Conservation (phyloP, 108 stramenopile species). For the Nannochloropsis gaditana region DNA sequence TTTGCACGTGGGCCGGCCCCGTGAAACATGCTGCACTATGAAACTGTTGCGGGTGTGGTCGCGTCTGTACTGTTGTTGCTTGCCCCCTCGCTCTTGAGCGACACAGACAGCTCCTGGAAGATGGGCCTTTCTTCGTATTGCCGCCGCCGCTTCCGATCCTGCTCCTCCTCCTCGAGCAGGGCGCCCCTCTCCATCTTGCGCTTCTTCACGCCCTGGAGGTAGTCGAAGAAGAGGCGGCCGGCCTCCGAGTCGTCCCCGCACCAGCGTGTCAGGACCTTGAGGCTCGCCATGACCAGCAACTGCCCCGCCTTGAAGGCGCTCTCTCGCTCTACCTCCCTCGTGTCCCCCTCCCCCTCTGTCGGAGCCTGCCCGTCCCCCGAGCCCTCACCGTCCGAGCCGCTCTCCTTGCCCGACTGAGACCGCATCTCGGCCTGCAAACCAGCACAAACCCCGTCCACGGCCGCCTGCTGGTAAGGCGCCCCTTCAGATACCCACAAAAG, state of each 20-base stretch:
- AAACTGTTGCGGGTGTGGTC: no score
- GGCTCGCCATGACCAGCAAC: conserved; percentile 3
- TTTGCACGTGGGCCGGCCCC: no score
- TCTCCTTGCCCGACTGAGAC: neutral
- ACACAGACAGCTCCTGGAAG: neutral
- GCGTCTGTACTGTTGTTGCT: neutral
- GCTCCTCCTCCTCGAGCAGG: neutral
- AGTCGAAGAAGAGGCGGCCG: conserved; percentile 9
- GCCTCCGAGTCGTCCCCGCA: conserved; percentile 2
- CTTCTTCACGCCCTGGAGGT: neutral
- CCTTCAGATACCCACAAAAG: conserved; percentile 5
- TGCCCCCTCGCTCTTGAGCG: neutral
- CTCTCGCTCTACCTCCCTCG: neutral
- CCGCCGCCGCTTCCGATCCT: neutral
- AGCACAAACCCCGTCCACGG: neutral
- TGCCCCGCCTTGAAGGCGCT: neutral
- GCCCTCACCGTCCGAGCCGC: neutral
- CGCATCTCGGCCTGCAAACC: neutral
- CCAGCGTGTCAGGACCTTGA: neutral
- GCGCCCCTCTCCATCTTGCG: neutral
- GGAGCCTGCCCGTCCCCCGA: neutral
- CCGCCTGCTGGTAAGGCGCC: neutral
- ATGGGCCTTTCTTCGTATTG: conserved; percentile 17
- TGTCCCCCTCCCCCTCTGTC: neutral
- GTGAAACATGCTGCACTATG: no score